A percentile compares a stretch with the other conserved stretches of the same genome.
These are phyloP conservation scores for Trametes sanguinea DNA, from an alignment of 768 basidiomycete species.

Conservation along the genomic window DNA sequence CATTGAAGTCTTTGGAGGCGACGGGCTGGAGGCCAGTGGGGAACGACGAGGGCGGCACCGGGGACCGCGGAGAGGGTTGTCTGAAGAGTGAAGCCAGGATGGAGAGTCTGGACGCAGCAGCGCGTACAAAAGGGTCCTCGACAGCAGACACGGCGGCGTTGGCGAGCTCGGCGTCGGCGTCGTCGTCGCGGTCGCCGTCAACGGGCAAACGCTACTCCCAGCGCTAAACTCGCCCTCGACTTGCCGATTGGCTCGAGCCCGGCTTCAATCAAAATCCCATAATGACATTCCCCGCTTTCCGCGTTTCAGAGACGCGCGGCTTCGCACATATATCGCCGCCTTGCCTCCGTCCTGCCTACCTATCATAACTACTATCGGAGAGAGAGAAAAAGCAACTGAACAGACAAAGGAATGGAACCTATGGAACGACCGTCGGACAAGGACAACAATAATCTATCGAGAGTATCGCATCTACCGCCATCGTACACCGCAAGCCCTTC, in stretches of 20 bases:
- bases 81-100: conserved; percentile 71
- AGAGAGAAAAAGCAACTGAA: background rate
- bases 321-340: conserved; percentile 10
- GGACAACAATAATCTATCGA: conserved; percentile 27
- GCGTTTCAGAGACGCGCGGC: conserved; percentile 2
- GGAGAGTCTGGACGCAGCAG: conserved; percentile 27
- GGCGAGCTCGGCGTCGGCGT: conserved; percentile 11
- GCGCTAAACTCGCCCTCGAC: conserved; percentile 3
- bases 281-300: background rate
- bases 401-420: background rate
- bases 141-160: background rate
- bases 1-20: conserved; percentile 50
- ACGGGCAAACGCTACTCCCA: background rate
- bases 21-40: conserved; percentile 57
- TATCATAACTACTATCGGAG: conserved; percentile 1
- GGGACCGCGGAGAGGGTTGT: conserved; percentile 45
- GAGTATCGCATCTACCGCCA: conserved; percentile 20
- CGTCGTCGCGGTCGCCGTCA: conserved; percentile 1
- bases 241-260: conserved; percentile 5
- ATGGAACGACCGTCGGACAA: conserved; percentile 11
- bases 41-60: conserved; percentile 49
- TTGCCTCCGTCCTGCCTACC: background rate
- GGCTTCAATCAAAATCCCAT: background rate
- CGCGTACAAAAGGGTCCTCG: too few species aligned
- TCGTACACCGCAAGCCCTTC: conserved; percentile 27